Base-by-base conservation (phyloP, 1,284 basidiomycete genomes). In the Porogramme epimiltina region DNA sequence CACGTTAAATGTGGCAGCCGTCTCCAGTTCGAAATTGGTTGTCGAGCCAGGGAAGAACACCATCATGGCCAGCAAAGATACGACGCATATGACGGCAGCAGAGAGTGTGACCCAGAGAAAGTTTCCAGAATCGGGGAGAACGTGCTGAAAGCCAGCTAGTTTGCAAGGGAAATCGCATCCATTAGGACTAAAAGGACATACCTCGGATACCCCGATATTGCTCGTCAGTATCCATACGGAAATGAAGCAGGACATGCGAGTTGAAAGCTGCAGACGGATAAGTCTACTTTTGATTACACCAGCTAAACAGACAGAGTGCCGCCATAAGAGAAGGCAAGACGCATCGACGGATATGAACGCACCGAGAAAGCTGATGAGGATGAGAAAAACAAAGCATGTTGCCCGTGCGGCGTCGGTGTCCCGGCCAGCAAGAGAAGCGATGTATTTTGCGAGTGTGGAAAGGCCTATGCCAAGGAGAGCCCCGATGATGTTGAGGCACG, bases 161-260 rank as follows among this genome's bases (percentile, higher is more conserved):
- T 24, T n/a, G 19, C 4, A 13, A 11, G 34, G 8, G 16, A 18
- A 37, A 6, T n/a, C 34, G 13, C 28, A 31, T 6, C 13, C 20
- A 9, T 28, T 19, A 1, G 4, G 6, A 6, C 11, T 15, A 16
- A 47, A n/a, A 16, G 5, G 9, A 33, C 57, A 6, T 56, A 77
- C 74, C 18, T 68, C 62, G 10, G 55, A 53, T 9, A 58, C 42
- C 16, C 71, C 73, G 23, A 70, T 63, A 45, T 76, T 62, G 15
- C 60, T 65, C 5, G 77, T 78, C 18, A 81, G 63, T 26, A 79
- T 55, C 75, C 75, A 81, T 24, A 78, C 70, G 0, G 76, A 73
- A 19, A 77, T 63, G 52, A 80, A 78, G 52, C 75, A 76, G 8
- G 73, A 72, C 42, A 79, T 77, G 10, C 76, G 75, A 28, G 70